phyloP scores from a whole-genome alignment of 2,329 filamentous ascomycete species.

The Aspergillus carbonarius region DNA sequence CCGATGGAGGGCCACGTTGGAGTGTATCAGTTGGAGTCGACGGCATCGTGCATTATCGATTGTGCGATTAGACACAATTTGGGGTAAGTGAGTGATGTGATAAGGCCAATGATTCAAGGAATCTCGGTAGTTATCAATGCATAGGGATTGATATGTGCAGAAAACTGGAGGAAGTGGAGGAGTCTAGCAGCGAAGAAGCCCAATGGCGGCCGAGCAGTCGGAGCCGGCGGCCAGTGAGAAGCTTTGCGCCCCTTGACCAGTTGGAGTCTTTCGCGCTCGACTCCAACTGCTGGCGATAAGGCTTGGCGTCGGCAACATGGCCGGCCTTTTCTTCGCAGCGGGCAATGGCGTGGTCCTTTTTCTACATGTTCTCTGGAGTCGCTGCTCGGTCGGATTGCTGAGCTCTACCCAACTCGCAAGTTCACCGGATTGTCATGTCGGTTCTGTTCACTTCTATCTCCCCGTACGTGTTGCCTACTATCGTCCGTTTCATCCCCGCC shows the following conservation, averaged over 20 bases:
- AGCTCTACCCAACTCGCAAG: neutral
- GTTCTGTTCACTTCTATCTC: conserved; percentile 32
- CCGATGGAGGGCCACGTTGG: neutral
- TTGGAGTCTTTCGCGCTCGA: neutral
- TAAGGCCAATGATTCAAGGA: neutral
- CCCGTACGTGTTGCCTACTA: conserved; percentile 15
- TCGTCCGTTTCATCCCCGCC: neutral
- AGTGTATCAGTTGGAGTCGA: conserved; percentile 1
- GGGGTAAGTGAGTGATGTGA: neutral
- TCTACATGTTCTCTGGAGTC: no score
- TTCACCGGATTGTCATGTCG: conserved; percentile 20
- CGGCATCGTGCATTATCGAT: neutral
- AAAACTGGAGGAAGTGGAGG: no score
- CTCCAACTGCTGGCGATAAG: neutral
- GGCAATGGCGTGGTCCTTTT: no score
- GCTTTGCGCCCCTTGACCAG: neutral
- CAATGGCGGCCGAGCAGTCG: neutral
- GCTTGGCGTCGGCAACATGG: neutral
- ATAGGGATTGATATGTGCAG: no score
- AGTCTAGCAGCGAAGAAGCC: neutral
- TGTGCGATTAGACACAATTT: neutral
- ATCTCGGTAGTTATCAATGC: neutral
- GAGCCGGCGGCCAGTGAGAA: neutral
- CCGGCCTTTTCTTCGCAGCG: neutral
- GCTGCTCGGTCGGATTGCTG: neutral